Evolutionary conservation across 2,329 filamentous ascomycete genomes (phyloP).

Genomic region (Rhynchosporium secalis): DNA sequence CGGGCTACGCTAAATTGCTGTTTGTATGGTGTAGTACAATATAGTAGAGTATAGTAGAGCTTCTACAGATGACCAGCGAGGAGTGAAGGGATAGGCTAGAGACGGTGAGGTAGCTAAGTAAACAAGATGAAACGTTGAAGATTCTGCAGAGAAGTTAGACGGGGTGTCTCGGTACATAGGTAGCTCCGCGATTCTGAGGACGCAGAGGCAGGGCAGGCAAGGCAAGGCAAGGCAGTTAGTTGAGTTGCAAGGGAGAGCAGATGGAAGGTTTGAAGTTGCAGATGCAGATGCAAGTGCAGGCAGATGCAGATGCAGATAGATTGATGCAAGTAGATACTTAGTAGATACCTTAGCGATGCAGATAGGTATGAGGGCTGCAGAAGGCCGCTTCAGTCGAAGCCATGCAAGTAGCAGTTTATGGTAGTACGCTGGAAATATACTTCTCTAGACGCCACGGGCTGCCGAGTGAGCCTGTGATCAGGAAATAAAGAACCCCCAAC

Average conservation of each 20-base stretch:
- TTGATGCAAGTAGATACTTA: background rate
- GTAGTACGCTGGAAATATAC: no score
- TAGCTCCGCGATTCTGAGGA: background rate
- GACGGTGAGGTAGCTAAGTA: no score
- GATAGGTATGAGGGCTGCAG: background rate
- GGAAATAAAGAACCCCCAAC: no score
- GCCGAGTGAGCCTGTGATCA: no score
- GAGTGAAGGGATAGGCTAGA: no score
- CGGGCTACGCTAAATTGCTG: no score
- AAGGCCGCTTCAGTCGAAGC: constrained; percentile 5
- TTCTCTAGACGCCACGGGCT: no score
- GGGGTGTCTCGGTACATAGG: background rate
- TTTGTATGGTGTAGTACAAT: no score
- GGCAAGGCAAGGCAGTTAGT: constrained; percentile 1
- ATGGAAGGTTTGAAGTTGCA: background rate
- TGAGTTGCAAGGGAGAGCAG: background rate
- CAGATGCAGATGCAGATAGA: background rate
- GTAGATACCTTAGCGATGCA: background rate
- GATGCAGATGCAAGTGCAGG: no score
- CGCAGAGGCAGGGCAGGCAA: background rate
- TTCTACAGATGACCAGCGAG: no score
- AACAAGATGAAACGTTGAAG: background rate
- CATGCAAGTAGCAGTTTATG: background rate
- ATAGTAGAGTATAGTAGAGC: no score
- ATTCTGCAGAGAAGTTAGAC: background rate